phyloP scores from a whole-genome alignment of 2,329 filamentous ascomycete genomes.

The Malbranchea cinnamomea region DNA sequence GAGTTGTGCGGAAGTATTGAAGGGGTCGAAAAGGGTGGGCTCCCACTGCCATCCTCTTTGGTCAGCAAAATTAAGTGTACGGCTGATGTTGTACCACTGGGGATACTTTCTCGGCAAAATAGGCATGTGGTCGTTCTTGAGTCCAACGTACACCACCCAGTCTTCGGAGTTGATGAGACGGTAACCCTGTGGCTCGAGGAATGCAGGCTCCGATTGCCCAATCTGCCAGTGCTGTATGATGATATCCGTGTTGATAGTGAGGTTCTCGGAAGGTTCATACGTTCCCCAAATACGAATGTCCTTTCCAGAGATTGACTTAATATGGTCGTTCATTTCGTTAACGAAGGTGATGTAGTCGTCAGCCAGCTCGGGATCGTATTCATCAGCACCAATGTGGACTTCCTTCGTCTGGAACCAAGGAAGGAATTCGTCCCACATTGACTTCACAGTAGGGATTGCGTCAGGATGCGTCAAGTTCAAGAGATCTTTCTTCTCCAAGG shows the following conservation, averaged over 20 bases:
- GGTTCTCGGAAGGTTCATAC: conserved; percentile 29
- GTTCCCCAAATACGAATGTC: conserved; percentile 42
- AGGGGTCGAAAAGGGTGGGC: conserved; percentile 37
- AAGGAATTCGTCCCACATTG: conserved; percentile 37
- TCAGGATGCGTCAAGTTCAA: conserved; percentile 42
- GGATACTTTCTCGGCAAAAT: conserved; percentile 36
- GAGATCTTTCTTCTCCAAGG: conserved; percentile 34
- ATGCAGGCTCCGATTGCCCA: conserved; percentile 36
- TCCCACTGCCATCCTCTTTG: conserved; percentile 31
- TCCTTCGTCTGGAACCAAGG: conserved; percentile 38
- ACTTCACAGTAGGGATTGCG: conserved; percentile 37
- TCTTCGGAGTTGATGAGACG: conserved; percentile 40
- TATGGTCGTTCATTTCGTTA: conserved; percentile 34
- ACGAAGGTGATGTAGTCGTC: conserved; percentile 36
- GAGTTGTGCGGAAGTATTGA: conserved; percentile 35
- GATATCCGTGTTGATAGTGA: conserved; percentile 30
- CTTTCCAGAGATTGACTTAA: conserved; percentile 30
- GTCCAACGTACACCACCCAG: conserved; percentile 39
- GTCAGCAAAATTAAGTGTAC: conserved; percentile 36
- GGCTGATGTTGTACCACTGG: conserved; percentile 32
- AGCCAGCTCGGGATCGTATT: conserved; percentile 29
- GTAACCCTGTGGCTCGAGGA: conserved; percentile 33
- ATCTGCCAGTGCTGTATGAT: conserved; percentile 43
- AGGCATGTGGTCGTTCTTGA: conserved; percentile 40
- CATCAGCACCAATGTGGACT: conserved; percentile 39